phyloP scores from a whole-genome alignment of 805 yeast genomes.

The Barnettozyma sucrosica region DNA sequence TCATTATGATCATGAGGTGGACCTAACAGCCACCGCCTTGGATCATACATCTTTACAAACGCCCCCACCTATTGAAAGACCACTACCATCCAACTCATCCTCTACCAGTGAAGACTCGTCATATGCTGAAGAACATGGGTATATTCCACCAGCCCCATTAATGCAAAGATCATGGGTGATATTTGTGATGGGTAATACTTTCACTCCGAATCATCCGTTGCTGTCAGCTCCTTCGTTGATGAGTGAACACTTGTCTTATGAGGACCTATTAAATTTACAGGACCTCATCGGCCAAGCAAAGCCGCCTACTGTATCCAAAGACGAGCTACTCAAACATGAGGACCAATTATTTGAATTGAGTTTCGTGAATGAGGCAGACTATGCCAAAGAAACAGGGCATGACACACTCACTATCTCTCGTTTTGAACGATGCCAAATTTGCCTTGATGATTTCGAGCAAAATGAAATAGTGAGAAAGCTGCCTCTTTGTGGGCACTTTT shows the following conservation, averaged over 20 bases:
- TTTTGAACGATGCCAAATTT: slow-evolving; percentile 39
- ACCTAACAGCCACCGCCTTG: slow-evolving; percentile 10
- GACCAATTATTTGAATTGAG: slow-evolving; percentile 25
- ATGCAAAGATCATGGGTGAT: slow-evolving; percentile 51
- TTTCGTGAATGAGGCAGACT: slow-evolving; percentile 2
- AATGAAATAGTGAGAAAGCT: slow-evolving; percentile 44
- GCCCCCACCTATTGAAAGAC: neutral
- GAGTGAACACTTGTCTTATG: slow-evolving; percentile 45
- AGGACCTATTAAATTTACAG: slow-evolving; percentile 43
- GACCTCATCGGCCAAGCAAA: slow-evolving; percentile 42
- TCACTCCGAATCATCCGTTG: slow-evolving; percentile 43
- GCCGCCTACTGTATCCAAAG: slow-evolving; percentile 37
- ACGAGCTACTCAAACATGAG: slow-evolving; percentile 37
- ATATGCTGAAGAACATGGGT: neutral
- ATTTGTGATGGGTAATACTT: slow-evolving; percentile 54
- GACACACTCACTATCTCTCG: neutral
- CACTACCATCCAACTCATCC: slow-evolving; percentile 1
- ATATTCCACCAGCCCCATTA: neutral
- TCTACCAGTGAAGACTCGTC: neutral
- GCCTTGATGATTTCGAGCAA: slow-evolving; percentile 42
- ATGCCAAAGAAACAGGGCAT: neutral
- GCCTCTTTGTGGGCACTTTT: slow-evolving; percentile 41
- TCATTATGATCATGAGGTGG: slow-evolving; percentile 13
- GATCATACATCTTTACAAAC: neutral
- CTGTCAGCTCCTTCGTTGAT: slow-evolving; percentile 41